Conservation (phyloP, 2,329 filamentous ascomycete species). For the Arachnopeziza araneosa region DNA sequence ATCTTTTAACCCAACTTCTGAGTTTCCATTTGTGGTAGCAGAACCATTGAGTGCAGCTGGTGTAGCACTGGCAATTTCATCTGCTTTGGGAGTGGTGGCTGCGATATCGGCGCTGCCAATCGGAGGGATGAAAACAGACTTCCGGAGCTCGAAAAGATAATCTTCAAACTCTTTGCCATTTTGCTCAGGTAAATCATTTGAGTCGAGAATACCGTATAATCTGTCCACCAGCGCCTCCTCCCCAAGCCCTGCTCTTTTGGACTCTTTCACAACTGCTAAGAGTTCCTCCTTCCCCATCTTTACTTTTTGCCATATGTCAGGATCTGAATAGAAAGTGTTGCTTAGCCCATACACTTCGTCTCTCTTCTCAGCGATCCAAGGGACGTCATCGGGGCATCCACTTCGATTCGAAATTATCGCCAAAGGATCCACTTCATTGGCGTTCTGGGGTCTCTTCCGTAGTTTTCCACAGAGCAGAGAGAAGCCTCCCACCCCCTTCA, state of each 20-base stretch:
- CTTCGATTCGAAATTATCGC: constrained; percentile 59
- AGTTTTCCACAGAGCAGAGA: constrained; percentile 62
- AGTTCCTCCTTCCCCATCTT: constrained; percentile 37
- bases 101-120: constrained; percentile 40
- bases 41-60: constrained; percentile 22
- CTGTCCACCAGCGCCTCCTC: constrained; percentile 46
- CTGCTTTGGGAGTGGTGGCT: constrained; percentile 36
- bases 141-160: constrained; percentile 47
- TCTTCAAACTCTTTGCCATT: constrained; percentile 43
- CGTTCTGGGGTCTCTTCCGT: constrained; percentile 28
- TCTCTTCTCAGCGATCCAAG: constrained; percentile 49
- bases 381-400: constrained; percentile 47
- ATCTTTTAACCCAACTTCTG: constrained; percentile 28
- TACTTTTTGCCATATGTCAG: constrained; percentile 57
- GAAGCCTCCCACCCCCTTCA: constrained; percentile 60
- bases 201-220: constrained; percentile 51
- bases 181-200: constrained; percentile 45
- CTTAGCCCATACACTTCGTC: constrained; percentile 54
- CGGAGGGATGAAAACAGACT: constrained; percentile 56
- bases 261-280: constrained; percentile 36
- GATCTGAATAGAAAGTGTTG: constrained; percentile 53
- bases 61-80: constrained; percentile 26
- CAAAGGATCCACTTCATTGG: constrained; percentile 39
- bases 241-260: constrained; percentile 33
- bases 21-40: constrained; percentile 24